phyloP scores from a whole-genome alignment of 305 asterid genomes.

The Fraxinus ornus region DNA sequence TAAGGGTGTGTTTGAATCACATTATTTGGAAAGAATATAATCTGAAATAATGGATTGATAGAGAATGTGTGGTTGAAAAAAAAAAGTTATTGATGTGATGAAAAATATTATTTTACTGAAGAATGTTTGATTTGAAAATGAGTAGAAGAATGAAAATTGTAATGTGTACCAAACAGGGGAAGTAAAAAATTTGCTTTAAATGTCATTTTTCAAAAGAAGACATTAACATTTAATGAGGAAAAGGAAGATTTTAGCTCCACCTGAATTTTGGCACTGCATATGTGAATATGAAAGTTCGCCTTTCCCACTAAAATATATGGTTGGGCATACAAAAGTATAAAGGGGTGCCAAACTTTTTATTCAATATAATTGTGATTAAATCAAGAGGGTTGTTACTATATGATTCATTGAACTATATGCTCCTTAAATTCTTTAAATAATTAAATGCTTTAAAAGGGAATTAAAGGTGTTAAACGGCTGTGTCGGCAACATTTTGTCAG shows the following conservation, averaged over 20 bases:
- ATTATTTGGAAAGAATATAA: too few relatives aligned
- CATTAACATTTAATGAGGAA: conserved; percentile 18
- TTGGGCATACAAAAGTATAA: conserved; percentile 22
- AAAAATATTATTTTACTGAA: too few relatives aligned
- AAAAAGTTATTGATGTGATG: too few relatives aligned
- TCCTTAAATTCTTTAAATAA: not conserved
- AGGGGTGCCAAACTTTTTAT: conserved; percentile 4
- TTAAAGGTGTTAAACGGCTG: not conserved
- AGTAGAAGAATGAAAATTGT: not conserved
- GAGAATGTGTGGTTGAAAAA: too few relatives aligned
- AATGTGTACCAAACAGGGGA: not conserved
- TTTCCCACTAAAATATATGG: conserved; percentile 20
- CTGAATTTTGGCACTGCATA: conserved; percentile 29
- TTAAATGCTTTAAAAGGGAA: not conserved
- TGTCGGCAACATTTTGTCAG: not conserved
- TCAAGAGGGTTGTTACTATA: not conserved
- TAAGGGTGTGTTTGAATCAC: too few relatives aligned
- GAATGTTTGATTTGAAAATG: too few relatives aligned
- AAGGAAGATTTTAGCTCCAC: conserved; percentile 37
- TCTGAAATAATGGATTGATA: too few relatives aligned
- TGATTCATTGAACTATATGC: not conserved
- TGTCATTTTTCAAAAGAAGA: conserved; percentile 5
- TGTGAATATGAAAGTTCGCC: conserved; percentile 28
- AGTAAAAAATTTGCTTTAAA: not conserved
- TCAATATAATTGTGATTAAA: not conserved